These are phyloP conservation scores for Colletotrichum sansevieriae DNA, from an alignment of 2,329 filamentous ascomycete genomes.

Conservation along the genomic window DNA sequence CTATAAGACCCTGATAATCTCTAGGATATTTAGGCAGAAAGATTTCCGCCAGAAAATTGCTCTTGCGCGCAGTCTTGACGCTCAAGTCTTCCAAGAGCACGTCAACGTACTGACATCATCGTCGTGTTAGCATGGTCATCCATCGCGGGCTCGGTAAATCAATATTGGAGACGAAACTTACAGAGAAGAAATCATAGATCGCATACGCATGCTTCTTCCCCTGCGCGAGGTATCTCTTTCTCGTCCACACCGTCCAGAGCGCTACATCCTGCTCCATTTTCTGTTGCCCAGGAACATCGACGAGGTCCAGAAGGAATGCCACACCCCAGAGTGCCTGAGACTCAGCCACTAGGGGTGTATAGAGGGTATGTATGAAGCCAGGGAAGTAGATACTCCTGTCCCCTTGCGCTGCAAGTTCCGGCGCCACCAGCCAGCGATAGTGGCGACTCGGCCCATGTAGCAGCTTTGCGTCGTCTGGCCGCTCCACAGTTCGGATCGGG, in stretches of 20 bases:
- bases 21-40: conserved; percentile 40
- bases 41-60: conserved; percentile 38
- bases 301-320: conserved; percentile 46
- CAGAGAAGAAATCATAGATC: conserved; percentile 50
- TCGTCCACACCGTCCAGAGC: conserved; percentile 50
- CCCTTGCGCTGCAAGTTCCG: conserved; percentile 44
- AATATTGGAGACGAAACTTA: conserved; percentile 41
- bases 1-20: conserved; percentile 40
- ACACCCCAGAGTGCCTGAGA: conserved; percentile 50
- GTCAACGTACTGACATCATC: conserved; percentile 42
- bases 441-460: conserved; percentile 43
- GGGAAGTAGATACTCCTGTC: conserved; percentile 51
- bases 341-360: conserved; percentile 47
- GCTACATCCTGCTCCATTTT: conserved; percentile 50
- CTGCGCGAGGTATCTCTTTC: conserved; percentile 49
- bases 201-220: conserved; percentile 49
- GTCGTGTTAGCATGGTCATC: not conserved
- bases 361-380: conserved; percentile 48
- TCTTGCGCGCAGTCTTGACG: conserved; percentile 40
- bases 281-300: conserved; percentile 44
- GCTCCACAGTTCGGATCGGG: conserved; percentile 13
- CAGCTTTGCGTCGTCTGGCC: conserved; percentile 22
- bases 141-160: not conserved
- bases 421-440: conserved; percentile 46
- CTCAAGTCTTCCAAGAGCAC: conserved; percentile 41